These are phyloP conservation scores for Eucalyptus regnans DNA, from an alignment of 345 rosid species.

Conservation along the genomic window DNA sequence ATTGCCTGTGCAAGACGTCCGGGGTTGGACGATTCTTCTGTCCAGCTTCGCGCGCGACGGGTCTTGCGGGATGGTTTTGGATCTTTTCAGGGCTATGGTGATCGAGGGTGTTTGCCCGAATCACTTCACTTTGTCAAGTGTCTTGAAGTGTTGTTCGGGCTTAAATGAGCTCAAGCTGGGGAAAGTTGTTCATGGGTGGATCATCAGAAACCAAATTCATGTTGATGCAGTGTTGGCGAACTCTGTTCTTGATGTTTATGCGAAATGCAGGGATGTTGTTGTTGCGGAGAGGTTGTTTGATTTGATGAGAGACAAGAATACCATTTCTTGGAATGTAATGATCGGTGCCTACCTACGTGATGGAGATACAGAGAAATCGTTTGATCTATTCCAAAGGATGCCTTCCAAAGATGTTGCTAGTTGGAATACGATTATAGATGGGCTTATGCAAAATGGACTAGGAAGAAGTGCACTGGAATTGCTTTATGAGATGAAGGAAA, in stretches of 20 bases:
- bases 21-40: conserved; percentile 30
- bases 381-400: conserved; percentile 17
- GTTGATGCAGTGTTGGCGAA: conserved; percentile 28
- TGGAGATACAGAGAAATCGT: conserved; percentile 21
- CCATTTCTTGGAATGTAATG: conserved; percentile 36
- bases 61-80: conserved; percentile 2
- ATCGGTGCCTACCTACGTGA: conserved; percentile 10
- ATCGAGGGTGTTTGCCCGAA: conserved; percentile 22
- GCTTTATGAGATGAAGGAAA: conserved; percentile 24
- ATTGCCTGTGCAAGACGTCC: conserved; percentile 14
- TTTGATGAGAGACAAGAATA: conserved; percentile 16
- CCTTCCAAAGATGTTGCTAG: conserved; percentile 17
- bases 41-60: conserved; percentile 21
- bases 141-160: conserved; percentile 35
- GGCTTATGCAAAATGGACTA: conserved; percentile 20
- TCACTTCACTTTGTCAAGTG: conserved; percentile 31
- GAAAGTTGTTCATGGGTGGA: conserved; percentile 44
- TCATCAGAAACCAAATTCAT: conserved; percentile 13
- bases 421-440: conserved; percentile 42
- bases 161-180: conserved; percentile 17
- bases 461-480: conserved; percentile 21
- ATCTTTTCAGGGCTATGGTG: conserved; percentile 23
- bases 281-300: conserved; percentile 19
- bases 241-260: conserved; percentile 34
- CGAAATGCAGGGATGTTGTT: conserved; percentile 21